Conservation (phyloP, 495 filamentous ascomycete genomes). For the Aspergillus kassunensis region DNA sequence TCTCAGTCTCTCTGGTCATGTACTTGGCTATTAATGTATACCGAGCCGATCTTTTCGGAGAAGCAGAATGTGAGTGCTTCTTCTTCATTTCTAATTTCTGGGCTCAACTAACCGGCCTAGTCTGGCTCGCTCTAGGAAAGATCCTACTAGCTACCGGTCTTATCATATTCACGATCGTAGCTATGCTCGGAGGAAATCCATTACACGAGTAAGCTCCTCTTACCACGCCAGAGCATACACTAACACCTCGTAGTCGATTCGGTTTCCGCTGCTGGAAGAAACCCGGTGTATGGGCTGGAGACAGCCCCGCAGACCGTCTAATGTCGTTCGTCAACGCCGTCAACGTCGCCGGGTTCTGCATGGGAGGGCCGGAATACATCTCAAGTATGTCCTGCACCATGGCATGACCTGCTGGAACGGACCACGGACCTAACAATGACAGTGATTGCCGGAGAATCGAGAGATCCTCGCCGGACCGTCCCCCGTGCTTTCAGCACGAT, state of each 20-base stretch:
- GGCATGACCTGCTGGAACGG: too few relatives aligned
- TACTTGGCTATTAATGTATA: constrained; percentile 3
- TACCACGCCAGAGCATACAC: not conserved
- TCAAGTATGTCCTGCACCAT: not conserved
- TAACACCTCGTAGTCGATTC: not conserved
- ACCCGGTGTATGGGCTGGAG: not conserved
- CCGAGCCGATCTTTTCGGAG: constrained; percentile 1
- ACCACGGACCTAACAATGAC: not conserved
- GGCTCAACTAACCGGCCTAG: not conserved
- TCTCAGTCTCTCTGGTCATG: not conserved
- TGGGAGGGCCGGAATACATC: constrained; percentile 5
- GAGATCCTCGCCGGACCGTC: not conserved
- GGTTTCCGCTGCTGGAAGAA: constrained; percentile 2
- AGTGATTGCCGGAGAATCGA: constrained; percentile 1
- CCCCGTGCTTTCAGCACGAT: not conserved
- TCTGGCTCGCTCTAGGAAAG: not conserved
- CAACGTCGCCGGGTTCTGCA: constrained; percentile 2
- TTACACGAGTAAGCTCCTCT: not conserved
- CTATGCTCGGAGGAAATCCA: not conserved
- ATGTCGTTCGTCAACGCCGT: constrained; percentile 4
- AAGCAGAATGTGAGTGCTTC: not conserved
- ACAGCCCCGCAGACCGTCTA: not conserved
- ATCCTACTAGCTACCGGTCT: not conserved
- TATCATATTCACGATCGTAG: constrained; percentile 1
- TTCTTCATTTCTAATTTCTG: too few relatives aligned